phyloP scores from a whole-genome alignment of 306 rosid genomes.

The Psophocarpus tetragonolobus region DNA sequence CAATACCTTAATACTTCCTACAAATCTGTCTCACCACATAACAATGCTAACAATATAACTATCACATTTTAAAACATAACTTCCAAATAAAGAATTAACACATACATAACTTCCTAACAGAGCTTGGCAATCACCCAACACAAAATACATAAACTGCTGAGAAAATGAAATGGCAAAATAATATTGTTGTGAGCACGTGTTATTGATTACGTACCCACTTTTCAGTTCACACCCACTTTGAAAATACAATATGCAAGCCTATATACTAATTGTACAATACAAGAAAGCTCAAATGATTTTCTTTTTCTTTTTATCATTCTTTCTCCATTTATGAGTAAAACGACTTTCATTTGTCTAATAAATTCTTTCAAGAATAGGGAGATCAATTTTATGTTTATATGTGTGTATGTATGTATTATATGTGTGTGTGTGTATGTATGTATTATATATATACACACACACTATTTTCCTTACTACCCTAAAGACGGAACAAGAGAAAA shows the following conservation, averaged over 20 bases:
- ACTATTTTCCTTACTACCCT: constrained; percentile 8
- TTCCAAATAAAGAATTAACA: background rate
- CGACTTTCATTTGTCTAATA: background rate
- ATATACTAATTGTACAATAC: background rate
- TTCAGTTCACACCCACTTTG: constrained; percentile 8
- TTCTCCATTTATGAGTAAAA: background rate
- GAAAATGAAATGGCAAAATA: background rate
- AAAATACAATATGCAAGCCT: constrained; percentile 11
- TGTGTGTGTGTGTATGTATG: too few relatives aligned
- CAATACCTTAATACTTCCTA: background rate
- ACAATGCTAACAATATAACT: background rate
- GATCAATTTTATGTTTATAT: too few relatives aligned
- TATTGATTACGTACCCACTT: background rate
- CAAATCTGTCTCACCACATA: background rate
- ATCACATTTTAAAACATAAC: background rate
- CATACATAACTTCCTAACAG: background rate
- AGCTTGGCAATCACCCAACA: background rate
- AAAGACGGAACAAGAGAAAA: constrained; percentile 24
- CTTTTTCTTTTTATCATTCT: background rate
- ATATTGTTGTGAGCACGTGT: constrained; percentile 1
- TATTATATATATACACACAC: too few relatives aligned
- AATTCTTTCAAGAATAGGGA: too few relatives aligned
- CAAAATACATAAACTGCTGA: background rate
- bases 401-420: too few relatives aligned
- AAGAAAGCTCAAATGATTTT: background rate